Evolutionary conservation across 192 early-diverging fungal genomes (phyloP).

Genomic region (Borealophlyctis nickersoniae): DNA sequence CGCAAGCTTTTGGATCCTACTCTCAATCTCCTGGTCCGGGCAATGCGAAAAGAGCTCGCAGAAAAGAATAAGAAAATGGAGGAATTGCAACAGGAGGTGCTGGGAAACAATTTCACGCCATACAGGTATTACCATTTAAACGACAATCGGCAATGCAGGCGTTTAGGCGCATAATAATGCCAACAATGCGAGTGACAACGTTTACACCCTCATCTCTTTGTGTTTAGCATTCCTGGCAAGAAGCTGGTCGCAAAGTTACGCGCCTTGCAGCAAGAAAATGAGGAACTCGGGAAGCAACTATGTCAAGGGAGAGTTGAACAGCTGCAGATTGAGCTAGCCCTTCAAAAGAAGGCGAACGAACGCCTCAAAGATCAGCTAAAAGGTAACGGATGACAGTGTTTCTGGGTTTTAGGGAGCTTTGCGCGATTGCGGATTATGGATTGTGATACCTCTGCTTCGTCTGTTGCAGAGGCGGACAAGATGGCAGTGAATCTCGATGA

Average conservation of each 20-base stretch:
- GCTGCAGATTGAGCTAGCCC: constrained; percentile 17
- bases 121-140: too few relatives aligned
- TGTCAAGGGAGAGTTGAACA: constrained; percentile 26
- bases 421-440: too few relatives aligned
- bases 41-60: constrained; percentile 28
- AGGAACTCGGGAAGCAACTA: constrained; percentile 32
- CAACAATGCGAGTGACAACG: too few relatives aligned
- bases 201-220: too few relatives aligned
- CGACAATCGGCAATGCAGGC: too few relatives aligned
- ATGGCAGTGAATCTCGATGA: neutral
- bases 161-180: too few relatives aligned
- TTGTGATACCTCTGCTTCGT: too few relatives aligned
- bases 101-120: constrained; percentile 23
- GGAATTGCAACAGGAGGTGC: constrained; percentile 24
- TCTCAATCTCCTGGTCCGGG: constrained; percentile 8
- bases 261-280: constrained; percentile 27
- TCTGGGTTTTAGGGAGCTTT: too few relatives aligned
- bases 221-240: constrained; percentile 28
- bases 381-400: too few relatives aligned
- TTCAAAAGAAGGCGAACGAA: constrained; percentile 4
- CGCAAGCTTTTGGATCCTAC: constrained; percentile 28
- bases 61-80: constrained; percentile 34
- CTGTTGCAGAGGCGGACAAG: neutral
- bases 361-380: neutral
- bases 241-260: constrained; percentile 21